phyloP scores from a whole-genome alignment of 805 yeast species.

The Isabelozyma heimii region DNA sequence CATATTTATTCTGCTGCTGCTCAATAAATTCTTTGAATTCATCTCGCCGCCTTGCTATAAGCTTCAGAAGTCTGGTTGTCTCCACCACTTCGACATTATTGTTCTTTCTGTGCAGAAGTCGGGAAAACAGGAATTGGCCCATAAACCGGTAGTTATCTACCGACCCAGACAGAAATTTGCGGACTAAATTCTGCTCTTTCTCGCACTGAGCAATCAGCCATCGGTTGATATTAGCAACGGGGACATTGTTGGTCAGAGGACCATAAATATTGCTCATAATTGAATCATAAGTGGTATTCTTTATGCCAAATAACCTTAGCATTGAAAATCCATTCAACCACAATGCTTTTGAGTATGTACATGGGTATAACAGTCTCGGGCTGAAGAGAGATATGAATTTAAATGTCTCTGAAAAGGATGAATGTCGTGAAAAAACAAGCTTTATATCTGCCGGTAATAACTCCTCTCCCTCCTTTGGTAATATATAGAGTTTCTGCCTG shows the following conservation, averaged over 20 bases:
- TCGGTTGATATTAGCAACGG: constrained; percentile 24
- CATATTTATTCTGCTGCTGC: neutral
- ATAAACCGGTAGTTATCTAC: neutral
- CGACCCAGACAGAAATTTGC: constrained; percentile 2
- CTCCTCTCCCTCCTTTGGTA: constrained; percentile 20
- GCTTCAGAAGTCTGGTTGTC: neutral
- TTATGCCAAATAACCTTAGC: constrained; percentile 28
- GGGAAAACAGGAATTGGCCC: neutral
- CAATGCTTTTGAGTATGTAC: constrained; percentile 26
- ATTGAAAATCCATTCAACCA: constrained; percentile 42
- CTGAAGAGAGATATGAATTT: constrained; percentile 31
- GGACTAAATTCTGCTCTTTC: constrained; percentile 23
- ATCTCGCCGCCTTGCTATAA: neutral
- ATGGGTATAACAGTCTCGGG: constrained; percentile 44
- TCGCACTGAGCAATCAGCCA: constrained; percentile 32
- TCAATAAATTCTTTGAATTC: neutral
- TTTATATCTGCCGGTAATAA: constrained; percentile 34
- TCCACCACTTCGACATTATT: neutral
- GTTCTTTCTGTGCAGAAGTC: neutral
- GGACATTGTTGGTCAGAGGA: constrained; percentile 12
- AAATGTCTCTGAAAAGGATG: constrained; percentile 41
- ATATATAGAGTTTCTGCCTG: constrained; percentile 25
- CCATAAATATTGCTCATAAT: constrained; percentile 10
- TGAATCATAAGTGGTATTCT: neutral
- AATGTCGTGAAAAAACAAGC: constrained; percentile 45